Base-by-base conservation (phyloP, 257 asterid species). In the Leonotis leonurus region DNA sequence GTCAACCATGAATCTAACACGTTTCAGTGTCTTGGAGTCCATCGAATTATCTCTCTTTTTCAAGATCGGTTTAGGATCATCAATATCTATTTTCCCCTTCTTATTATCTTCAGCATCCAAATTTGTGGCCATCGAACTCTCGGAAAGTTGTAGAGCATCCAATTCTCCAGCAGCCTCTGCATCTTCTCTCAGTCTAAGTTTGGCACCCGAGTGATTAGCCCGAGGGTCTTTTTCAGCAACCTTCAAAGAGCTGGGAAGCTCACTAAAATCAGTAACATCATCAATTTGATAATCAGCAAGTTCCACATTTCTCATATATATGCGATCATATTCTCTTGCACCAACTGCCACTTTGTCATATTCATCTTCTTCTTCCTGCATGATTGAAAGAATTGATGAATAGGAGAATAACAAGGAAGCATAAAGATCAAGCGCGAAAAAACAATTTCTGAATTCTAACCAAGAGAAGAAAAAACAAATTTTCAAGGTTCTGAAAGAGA, bases 311-410 rank as follows among this genome's bases (percentile, higher is more conserved):
- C 48, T 73, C 84, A 75, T 65, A 37, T 78, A 91, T 24, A 79
- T 0, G 65, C 83, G 85, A 63, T 84, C 90, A 53, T 78, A 63
- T 32, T 75, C 64, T 40, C 74, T 81, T 44, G 53, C 50, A 65
- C 89, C 93, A 26, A 76, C 77, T 11, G 98, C 97, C 63, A 86
- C 84, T 78, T 83, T 86, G 76, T 91, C 98, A 67, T 49, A 84
- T 76, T 83, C 82, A 54, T 92, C 95, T 80, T 89, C 96, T 78
- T 92, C 98, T 53, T 92, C 97, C 95, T 88, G 77, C 60, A 62
- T 37, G 74, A 53, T 30, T 40, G 53, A 71, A 67, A 58, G 16
- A 49, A 62, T 18, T 1, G n/a, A 16, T 30, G 7, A 56, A 17
- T 0, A 30, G 33, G 30, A 8, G 2, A 35, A 67, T 24, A 26